Conservation (phyloP, 1,284 basidiomycete genomes). For the Rhodotorula sp. region DNA sequence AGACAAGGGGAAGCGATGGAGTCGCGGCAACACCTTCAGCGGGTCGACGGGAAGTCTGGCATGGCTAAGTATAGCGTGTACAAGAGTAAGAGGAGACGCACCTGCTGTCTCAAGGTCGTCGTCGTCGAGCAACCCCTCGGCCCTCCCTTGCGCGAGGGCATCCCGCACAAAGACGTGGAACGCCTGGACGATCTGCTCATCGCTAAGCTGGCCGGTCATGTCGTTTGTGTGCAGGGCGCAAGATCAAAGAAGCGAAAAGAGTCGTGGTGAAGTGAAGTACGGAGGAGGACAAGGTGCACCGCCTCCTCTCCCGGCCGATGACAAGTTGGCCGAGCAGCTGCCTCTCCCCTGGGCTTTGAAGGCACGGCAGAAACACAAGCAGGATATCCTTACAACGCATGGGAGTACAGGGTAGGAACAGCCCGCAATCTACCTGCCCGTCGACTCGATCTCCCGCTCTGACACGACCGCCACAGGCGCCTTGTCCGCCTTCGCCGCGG, state of each 20-base stretch:
- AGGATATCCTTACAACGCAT: too few species aligned
- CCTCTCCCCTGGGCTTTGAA: too few species aligned
- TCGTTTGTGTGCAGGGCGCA: too few species aligned
- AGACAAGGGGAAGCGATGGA: neutral
- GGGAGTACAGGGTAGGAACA: too few species aligned
- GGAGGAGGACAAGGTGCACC: neutral
- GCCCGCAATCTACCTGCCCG: conserved; percentile 11
- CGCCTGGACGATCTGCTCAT: conserved; percentile 67
- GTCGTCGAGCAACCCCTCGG: conserved; percentile 67
- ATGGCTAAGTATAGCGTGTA: neutral
- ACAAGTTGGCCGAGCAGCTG: too few species aligned
- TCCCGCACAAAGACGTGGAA: conserved; percentile 78
- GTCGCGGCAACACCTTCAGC: neutral
- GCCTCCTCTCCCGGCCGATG: neutral
- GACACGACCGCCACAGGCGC: conserved; percentile 1
- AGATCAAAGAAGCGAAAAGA: neutral
- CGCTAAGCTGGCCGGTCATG: conserved; percentile 54
- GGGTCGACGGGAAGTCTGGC: too few species aligned
- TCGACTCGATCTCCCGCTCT: conserved; percentile 29
- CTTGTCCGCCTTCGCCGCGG: conserved; percentile 1
- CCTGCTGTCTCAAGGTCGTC: conserved; percentile 78
- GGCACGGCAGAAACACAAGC: too few species aligned
- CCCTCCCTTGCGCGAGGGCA: conserved; percentile 70
- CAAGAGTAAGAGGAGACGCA: conserved; percentile 51
- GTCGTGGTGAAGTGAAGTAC: neutral